Evolutionary conservation across 2,329 filamentous ascomycete genomes (phyloP).

Genomic region (Beauveria medogensis): DNA sequence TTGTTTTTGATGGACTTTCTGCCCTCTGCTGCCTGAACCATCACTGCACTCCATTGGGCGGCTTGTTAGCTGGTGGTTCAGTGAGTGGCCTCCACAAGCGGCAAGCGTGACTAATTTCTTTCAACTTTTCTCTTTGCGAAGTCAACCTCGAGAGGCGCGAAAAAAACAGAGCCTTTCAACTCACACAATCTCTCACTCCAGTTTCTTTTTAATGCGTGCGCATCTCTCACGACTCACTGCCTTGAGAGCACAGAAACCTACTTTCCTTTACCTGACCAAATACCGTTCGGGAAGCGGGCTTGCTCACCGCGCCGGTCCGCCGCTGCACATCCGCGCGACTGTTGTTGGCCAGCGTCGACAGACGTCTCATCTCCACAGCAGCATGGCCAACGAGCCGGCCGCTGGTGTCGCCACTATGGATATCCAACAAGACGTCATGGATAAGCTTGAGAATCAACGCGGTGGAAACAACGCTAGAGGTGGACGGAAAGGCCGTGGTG

Average conservation of each 20-base stretch:
- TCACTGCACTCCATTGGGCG: too few relatives aligned
- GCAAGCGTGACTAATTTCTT: constrained; percentile 4
- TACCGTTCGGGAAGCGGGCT: background rate
- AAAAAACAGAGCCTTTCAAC: background rate
- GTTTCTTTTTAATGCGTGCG: background rate
- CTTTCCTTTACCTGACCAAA: background rate
- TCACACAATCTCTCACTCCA: background rate
- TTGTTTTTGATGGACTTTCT: too few relatives aligned
- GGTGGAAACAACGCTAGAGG: background rate
- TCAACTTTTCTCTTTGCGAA: background rate
- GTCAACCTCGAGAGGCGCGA: background rate
- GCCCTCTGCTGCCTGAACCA: too few relatives aligned
- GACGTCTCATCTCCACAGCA: background rate
- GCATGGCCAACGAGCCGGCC: constrained; percentile 8
- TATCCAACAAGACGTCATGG: background rate
- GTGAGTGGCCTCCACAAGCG: background rate
- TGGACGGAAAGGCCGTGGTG: constrained; percentile 15
- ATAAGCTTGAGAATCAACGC: background rate
- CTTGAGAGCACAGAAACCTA: background rate
- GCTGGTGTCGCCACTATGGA: background rate
- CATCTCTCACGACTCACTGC: background rate
- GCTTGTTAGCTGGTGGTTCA: background rate
- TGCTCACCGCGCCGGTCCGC: too few relatives aligned
- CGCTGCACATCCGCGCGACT: background rate
- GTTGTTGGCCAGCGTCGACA: background rate